These are phyloP conservation scores for Pouteria campechiana DNA, from an alignment of 179 eudicot species.

Conservation along the genomic window DNA sequence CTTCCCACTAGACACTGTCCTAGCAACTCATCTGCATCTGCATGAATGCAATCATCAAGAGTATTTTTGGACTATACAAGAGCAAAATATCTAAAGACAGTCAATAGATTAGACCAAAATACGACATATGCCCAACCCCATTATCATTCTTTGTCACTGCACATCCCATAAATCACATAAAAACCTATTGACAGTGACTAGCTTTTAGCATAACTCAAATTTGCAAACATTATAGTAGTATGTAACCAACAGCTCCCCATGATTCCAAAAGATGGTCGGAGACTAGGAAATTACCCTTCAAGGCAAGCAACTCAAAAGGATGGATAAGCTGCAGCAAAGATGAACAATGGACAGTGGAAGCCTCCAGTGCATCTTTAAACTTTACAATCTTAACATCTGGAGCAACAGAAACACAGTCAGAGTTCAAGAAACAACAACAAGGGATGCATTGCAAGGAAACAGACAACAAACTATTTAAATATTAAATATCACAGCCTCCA, in stretches of 20 bases:
- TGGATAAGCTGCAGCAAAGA: slow-evolving; percentile 44
- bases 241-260: neutral
- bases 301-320: slow-evolving; percentile 20
- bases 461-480: too few relatives aligned
- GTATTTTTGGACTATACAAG: too few relatives aligned
- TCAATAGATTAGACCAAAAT: too few relatives aligned
- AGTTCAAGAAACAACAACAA: neutral
- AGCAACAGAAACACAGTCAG: neutral
- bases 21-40: slow-evolving; percentile 46
- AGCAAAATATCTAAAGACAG: too few relatives aligned
- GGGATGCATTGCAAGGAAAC: too few relatives aligned
- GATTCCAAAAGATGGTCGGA: neutral
- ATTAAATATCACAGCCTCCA: too few relatives aligned
- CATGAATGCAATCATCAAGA: slow-evolving; percentile 3
- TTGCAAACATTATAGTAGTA: too few relatives aligned
- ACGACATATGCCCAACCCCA: too few relatives aligned
- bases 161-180: too few relatives aligned
- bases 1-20: slow-evolving; percentile 30
- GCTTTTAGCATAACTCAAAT: too few relatives aligned
- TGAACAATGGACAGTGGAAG: slow-evolving; percentile 51
- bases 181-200: too few relatives aligned
- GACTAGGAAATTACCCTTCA: slow-evolving; percentile 26
- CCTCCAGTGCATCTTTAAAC: slow-evolving; percentile 47
- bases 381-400: slow-evolving; percentile 52
- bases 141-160: too few relatives aligned